These are phyloP conservation scores for Solanum chacoense DNA, from an alignment of 305 asterid species.

Conservation along the genomic window DNA sequence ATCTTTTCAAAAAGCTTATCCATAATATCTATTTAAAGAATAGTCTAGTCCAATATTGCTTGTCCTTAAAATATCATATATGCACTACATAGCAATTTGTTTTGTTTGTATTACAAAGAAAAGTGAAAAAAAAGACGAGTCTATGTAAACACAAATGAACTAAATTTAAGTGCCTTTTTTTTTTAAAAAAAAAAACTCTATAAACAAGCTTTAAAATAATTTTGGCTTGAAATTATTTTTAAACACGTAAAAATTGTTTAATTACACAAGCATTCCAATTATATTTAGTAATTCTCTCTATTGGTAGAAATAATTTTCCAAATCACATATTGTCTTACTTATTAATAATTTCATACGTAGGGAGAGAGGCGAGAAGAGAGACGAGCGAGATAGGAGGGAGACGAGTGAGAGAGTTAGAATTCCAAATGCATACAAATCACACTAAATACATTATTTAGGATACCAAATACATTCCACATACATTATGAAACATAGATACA, in stretches of 20 bases:
- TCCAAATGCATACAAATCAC: neutral
- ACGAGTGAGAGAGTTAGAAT: neutral
- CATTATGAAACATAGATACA: neutral
- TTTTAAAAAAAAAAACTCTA: neutral
- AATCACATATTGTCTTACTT: neutral
- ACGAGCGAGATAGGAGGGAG: neutral
- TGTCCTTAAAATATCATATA: neutral
- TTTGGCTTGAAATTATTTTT: neutral
- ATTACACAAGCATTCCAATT: neutral
- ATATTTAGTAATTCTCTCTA: neutral
- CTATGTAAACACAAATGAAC: neutral
- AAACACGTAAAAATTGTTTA: neutral
- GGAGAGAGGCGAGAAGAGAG: neutral
- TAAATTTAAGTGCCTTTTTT: neutral
- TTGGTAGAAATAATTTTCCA: neutral
- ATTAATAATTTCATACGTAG: neutral
- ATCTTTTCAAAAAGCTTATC: neutral
- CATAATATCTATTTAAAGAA: neutral
- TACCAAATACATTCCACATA: neutral
- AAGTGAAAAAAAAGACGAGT: neutral
- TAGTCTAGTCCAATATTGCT: neutral
- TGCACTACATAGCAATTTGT: neutral
- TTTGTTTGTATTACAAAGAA: neutral
- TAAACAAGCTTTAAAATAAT: neutral
- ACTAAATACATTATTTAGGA: neutral